Base-by-base conservation (phyloP, 306 rosid genomes). In the Lathyrus sativus region DNA sequence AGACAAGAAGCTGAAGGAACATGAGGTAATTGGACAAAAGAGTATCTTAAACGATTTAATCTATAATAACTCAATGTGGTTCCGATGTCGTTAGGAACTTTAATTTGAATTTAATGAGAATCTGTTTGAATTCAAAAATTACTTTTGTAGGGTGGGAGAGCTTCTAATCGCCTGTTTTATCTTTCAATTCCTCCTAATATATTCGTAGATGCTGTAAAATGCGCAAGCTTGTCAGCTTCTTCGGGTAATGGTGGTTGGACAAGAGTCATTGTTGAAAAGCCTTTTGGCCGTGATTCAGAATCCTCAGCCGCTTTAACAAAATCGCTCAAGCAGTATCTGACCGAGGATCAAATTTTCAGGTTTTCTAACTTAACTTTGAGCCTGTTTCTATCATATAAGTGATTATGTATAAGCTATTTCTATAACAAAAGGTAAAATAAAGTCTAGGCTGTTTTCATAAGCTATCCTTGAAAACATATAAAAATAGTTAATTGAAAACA, bases 311-410 rank as follows among this genome's bases (percentile, higher is more conserved):
- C 97, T 73, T 85, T 91, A 82, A 91, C 97, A 44, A 86, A 61
- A 68, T 76, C 91, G 31, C 91, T 91, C 48, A 91, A 91, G 77
- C 87, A 86, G 78, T 85, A 88, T 77, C 81, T 91, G 57, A 76
- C 81, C 5, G 97, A 91, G 83, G 97, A 91, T 73, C 97, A 91
- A 79, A 91, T 91, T 74, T 91, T 91, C 87, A 86, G 96, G 96
- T 89, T 68, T 49, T 19, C n/a, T 28, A 46, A 18, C 57, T 48
- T 2, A 50, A 59, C 41, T 38, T 22, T 53, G 35, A 22, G 15
- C 4, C 14, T 53, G 59, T 53, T 22, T 53, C 26, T 22, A 19
- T 53, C 35, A 53, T 22, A 22, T 53, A 53, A 53, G 31, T 22
- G n/a, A 3, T 53, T 53, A 22, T 53, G 15, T 53, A 22, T 10